phyloP scores from a whole-genome alignment of 2,329 filamentous ascomycete genomes.

The Cordyceps javanica region DNA sequence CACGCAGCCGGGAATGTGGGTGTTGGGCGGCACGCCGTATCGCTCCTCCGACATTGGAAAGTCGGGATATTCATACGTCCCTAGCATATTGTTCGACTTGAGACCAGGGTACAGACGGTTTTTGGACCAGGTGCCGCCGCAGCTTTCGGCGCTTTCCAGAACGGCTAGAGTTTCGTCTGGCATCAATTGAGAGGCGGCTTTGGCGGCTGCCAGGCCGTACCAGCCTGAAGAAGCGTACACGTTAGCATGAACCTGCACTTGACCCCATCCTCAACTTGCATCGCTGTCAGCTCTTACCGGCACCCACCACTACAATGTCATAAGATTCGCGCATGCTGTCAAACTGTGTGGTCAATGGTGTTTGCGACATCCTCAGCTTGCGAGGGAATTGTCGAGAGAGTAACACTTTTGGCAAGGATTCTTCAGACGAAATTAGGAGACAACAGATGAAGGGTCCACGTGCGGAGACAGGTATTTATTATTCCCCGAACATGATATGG shows the following conservation, averaged over 20 bases:
- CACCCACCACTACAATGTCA: not conserved
- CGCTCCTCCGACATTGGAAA: constrained; percentile 50
- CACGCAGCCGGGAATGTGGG: constrained; percentile 31
- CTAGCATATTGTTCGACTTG: constrained; percentile 58
- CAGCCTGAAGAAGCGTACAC: constrained; percentile 29
- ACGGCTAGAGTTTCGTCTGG: constrained; percentile 40
- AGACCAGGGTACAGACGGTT: constrained; percentile 54
- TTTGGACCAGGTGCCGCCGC: constrained; percentile 57
- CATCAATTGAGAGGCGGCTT: constrained; percentile 44
- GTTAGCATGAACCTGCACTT: not conserved
- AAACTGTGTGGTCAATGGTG: not conserved
- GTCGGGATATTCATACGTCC: constrained; percentile 58
- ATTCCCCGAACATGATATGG: not conserved
- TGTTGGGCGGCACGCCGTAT: constrained; percentile 31
- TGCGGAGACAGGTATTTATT: not conserved
- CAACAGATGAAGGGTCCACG: not conserved
- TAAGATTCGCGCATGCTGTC: not conserved
- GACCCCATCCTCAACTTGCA: not conserved
- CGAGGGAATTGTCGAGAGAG: too few species aligned
- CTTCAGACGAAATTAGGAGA: not conserved
- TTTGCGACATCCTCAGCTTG: not conserved
- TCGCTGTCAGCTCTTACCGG: not conserved
- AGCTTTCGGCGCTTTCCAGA: constrained; percentile 42
- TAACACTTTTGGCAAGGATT: not conserved
- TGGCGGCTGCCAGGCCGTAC: constrained; percentile 46